These are phyloP conservation scores for Dothideomycetes sp. DNA, from an alignment of 2,329 filamentous ascomycete genomes.

Conservation along the genomic window DNA sequence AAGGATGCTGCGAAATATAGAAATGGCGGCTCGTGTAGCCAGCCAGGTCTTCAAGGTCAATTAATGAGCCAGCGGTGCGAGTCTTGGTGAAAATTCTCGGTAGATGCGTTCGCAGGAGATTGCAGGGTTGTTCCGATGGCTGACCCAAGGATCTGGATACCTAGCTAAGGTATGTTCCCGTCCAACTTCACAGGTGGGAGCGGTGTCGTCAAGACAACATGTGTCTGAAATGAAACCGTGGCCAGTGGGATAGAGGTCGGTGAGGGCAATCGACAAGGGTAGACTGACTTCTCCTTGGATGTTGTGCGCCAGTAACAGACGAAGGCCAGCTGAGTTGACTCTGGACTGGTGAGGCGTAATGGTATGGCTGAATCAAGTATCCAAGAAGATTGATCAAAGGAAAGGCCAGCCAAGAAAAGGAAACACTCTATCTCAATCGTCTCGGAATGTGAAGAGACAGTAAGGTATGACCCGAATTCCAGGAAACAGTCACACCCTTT, in stretches of 20 bases:
- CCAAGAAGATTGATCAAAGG: neutral
- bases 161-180: slow-evolving; percentile 8
- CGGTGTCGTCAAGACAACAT: slow-evolving; percentile 8
- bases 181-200: slow-evolving; percentile 4
- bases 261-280: neutral
- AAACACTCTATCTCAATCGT: neutral
- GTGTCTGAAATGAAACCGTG: neutral
- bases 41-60: slow-evolving; percentile 7
- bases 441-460: slow-evolving; percentile 6
- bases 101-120: slow-evolving; percentile 27
- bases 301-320: neutral
- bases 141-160: slow-evolving; percentile 18
- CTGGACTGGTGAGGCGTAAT: neutral
- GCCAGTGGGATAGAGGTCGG: neutral
- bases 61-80: slow-evolving; percentile 12
- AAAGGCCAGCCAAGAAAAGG: neutral
- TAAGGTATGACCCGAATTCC: slow-evolving; percentile 5
- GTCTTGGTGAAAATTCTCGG: slow-evolving; percentile 19
- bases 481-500: slow-evolving; percentile 8
- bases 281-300: neutral
- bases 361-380: neutral
- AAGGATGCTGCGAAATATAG: slow-evolving; percentile 4
- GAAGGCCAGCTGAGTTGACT: neutral
- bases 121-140: slow-evolving; percentile 22
- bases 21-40: slow-evolving; percentile 4